phyloP scores from a whole-genome alignment of 2,329 filamentous ascomycete species.

The Myotisia sp. region DNA sequence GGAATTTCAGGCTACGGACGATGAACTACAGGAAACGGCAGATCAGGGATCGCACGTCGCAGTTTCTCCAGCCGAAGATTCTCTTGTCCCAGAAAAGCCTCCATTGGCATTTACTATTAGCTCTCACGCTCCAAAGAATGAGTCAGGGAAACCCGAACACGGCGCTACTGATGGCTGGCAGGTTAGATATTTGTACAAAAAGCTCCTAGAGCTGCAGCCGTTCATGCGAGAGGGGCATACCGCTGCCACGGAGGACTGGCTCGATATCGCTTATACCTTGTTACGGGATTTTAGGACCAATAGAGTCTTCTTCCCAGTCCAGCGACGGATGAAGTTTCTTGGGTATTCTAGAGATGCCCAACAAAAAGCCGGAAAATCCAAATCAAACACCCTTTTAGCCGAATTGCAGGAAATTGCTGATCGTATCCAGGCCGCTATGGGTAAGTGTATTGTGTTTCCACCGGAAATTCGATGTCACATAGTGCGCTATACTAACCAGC shows the following conservation, averaged over 20 bases:
- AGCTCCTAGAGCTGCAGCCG: constrained; percentile 35
- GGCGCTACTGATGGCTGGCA: constrained; percentile 11
- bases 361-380: constrained; percentile 23
- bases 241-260: constrained; percentile 40
- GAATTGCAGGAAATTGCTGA: constrained; percentile 32
- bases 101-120: neutral
- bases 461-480: neutral
- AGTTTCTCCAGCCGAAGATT: neutral
- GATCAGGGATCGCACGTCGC: neutral
- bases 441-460: constrained; percentile 15
- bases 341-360: constrained; percentile 33
- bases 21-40: neutral
- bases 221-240: constrained; percentile 36
- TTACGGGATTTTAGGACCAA: constrained; percentile 48
- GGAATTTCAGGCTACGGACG: constrained; percentile 22
- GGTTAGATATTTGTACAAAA: constrained; percentile 32
- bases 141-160: neutral
- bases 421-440: constrained; percentile 30
- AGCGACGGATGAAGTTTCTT: constrained; percentile 37
- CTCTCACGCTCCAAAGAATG: neutral
- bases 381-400: constrained; percentile 26
- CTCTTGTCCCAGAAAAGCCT: neutral
- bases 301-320: constrained; percentile 44
- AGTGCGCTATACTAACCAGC: neutral
- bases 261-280: constrained; percentile 44